Base-by-base conservation (phyloP, 176 grass and related monocot species). In the Echinochloa phyllopogon region DNA sequence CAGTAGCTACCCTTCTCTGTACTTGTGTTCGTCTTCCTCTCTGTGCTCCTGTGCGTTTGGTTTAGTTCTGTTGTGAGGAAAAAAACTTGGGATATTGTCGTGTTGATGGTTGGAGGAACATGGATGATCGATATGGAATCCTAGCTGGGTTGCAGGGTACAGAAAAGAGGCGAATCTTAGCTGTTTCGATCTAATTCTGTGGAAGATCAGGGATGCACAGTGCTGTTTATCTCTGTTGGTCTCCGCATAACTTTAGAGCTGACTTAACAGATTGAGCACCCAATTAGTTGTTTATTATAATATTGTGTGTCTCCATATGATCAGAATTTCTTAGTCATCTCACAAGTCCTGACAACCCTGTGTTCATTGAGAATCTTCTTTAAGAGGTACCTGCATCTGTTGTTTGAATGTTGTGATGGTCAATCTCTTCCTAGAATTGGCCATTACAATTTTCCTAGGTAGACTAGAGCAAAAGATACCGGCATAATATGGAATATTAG, bases 11-110 rank as follows among this genome's bases (percentile, higher is more conserved):
- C 39, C 36, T 42, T 58, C 38, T 59, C 23, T 61, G 55, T 60
- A 77, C 52, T 59, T 43, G n/a, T 77, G 75, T 42, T 77, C 29
- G 29, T 2, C 75, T 60, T 20, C 74, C 38, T 77, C 20, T n/a
- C 38, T 59, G 74, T 58, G 37, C 36, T 42, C 38, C 74, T 77
- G 74, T 27, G 21, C 21, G 52, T 60, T 43, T 14, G 52, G 20
- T 76, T 58, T 76, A 76, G 73, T 76, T 39, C 0, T 15, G 36
- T 76, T 23, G 6, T 15, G 20, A 14, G 10, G 52, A 42, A 17
- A 42, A 17, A 41, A 65, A 29, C 27, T 65, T 29, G 62, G 59
- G 29, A 11, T 63, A 33, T 14, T 62, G 12, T 48, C 10, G 45
- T 48, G 0, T 10, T 48, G 14, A 37, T 65, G 33, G 48, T 37